phyloP scores from a whole-genome alignment of 192 early-diverging fungal genomes.

The Lunasporangiospora selenospora region DNA sequence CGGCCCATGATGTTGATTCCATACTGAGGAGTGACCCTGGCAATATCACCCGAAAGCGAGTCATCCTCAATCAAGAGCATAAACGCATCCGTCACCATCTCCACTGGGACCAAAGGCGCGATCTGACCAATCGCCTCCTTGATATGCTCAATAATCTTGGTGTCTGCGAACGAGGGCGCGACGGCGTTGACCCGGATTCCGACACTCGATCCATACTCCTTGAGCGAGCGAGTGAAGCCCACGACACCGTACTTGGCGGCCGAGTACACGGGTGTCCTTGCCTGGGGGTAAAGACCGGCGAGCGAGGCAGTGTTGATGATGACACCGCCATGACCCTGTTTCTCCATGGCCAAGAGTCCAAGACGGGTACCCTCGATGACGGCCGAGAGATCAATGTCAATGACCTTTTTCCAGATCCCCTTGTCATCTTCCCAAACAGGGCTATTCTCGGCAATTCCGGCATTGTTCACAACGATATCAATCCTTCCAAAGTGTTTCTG shows the following conservation, averaged over 20 bases:
- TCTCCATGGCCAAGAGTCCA: constrained; percentile 65
- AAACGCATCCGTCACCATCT: constrained; percentile 64
- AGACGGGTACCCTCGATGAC: constrained; percentile 79
- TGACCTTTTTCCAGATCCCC: constrained; percentile 56
- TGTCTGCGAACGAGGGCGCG: constrained; percentile 65
- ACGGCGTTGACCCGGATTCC: constrained; percentile 69
- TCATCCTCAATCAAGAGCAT: constrained; percentile 67
- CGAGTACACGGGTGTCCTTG: constrained; percentile 71
- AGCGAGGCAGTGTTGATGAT: constrained; percentile 81
- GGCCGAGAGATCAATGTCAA: constrained; percentile 80
- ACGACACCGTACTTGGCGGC: constrained; percentile 80
- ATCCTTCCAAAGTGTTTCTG: constrained; percentile 60
- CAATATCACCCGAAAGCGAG: constrained; percentile 54
- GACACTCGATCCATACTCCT: constrained; percentile 34
- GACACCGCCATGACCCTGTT: constrained; percentile 54
- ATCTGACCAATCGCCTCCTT: constrained; percentile 35
- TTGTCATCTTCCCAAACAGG: constrained; percentile 52
- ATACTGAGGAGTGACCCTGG: constrained; percentile 23
- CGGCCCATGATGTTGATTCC: constrained; percentile 25
- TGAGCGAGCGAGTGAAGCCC: constrained; percentile 64
- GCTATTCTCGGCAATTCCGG: constrained; percentile 57
- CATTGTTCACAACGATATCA: constrained; percentile 71
- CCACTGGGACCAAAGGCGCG: constrained; percentile 30
- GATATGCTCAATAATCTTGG: constrained; percentile 54
- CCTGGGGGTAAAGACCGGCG: constrained; percentile 67